A percentile compares a stretch with the other conserved stretches of the same genome.
These are phyloP conservation scores for Clathrus columnatus DNA, from an alignment of 768 basidiomycete species.

Conservation along the genomic window DNA sequence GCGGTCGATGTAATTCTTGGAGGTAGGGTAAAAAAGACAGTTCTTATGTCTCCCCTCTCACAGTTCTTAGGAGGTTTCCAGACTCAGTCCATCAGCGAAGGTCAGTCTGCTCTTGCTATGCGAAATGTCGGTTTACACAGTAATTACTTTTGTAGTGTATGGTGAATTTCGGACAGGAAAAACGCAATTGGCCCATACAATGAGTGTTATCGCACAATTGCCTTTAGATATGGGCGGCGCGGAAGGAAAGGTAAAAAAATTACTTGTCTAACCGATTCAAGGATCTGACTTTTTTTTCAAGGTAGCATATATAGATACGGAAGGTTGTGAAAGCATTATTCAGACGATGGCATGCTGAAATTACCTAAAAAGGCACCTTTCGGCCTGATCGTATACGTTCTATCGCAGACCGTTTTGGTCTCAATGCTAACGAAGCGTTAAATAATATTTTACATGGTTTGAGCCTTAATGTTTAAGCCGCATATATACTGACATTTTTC, in stretches of 20 bases:
- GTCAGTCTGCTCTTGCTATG: conserved; percentile 24
- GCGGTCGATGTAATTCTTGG: conserved; percentile 82
- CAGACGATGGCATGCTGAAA: neutral
- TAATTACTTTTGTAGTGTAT: conserved; percentile 49
- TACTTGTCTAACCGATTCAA: neutral
- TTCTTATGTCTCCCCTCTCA: neutral
- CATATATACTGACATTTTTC: conserved; percentile 11
- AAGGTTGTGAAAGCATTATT: conserved; percentile 2
- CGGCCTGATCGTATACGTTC: conserved; percentile 87
- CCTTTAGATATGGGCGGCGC: conserved; percentile 88
- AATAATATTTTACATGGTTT: conserved; percentile 89
- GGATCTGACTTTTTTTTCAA: conserved; percentile 17
- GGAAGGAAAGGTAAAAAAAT: conserved; percentile 59
- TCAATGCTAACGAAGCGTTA: conserved; percentile 78
- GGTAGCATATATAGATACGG: conserved; percentile 84
- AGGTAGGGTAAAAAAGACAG: conserved; percentile 35
- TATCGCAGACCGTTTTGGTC: conserved; percentile 89
- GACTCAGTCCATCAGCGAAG: conserved; percentile 93
- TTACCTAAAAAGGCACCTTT: conserved; percentile 59
- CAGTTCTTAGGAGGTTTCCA: conserved; percentile 66
- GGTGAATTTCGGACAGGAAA: conserved; percentile 96
- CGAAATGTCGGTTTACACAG: neutral
- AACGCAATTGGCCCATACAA: conserved; percentile 92
- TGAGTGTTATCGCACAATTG: conserved; percentile 85
- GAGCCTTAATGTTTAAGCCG: neutral